Evolutionary conservation across 306 rosid species (phyloP), one percentile per base, ranked within the genome.

Genomic region (Leucaena leucocephala): DNA sequence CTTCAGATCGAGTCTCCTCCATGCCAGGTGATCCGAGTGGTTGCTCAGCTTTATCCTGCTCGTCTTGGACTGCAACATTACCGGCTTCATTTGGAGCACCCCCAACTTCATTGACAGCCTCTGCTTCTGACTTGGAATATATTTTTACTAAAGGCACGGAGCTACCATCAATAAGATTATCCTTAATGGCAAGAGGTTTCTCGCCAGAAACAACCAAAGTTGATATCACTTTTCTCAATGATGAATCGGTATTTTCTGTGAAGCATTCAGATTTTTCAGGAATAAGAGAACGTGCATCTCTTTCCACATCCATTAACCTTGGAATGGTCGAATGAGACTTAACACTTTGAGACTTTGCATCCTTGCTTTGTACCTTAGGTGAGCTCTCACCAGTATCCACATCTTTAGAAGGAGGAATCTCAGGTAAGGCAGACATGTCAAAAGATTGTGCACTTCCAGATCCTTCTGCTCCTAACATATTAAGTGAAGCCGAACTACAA

Each of bases 1-100:
- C 81, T 63, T 87, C 92, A 69, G 92, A 82, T 36, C 84, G 91
- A 78, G 82, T 84, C 69, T 84, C 94, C 72, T 76, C 86, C 78
- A 76, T 76, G 44, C 49, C 85, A 76, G 85, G 67, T 72, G 85
- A 85, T 76, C 70, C 84, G 59, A 79, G 80, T 80, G 79, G 74
- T 75, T 88, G 83, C 65, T 75, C 89, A 7, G 80, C 80, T 83
- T 82, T 87, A 19, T 75, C 85, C 72, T 82, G 82, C 72, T 82
- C 89, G 72, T 74, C 90, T 68, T 68, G 79, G 81, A 68, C 74
- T 17, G 82, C 76, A 91, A 46, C 69, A 65, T 84, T 87, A 84
- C 44, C 45, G 71, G 82, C 79, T 82, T 80, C 82, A 82, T 70
- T 86, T 13, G 81, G 67, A 49, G 74, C 72, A 78, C 62, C 83